Conservation (phyloP, 2,329 filamentous ascomycete species). For the Periconia digitata region DNA sequence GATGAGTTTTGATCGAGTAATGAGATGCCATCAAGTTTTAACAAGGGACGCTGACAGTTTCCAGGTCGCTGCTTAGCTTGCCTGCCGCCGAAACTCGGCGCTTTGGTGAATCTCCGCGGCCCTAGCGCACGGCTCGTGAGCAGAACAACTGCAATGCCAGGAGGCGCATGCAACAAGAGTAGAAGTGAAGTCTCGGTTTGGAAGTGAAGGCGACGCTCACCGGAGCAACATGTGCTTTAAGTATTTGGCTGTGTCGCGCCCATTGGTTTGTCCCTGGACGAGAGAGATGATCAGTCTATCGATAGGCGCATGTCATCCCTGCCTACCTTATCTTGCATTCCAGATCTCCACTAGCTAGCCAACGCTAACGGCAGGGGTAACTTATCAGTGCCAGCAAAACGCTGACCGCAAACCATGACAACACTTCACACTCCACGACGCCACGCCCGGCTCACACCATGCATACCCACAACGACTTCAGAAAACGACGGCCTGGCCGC, state of each 20-base stretch:
- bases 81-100: too few species aligned
- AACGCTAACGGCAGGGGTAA: too few species aligned
- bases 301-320: background rate
- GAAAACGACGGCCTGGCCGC: background rate
- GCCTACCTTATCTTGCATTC: background rate
- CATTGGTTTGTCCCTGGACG: background rate
- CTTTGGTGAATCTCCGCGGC: too few species aligned
- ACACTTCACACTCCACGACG: background rate
- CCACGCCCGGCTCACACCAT: too few species aligned
- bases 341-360: background rate
- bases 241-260: background rate
- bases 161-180: too few species aligned
- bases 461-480: background rate
- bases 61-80: background rate
- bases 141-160: too few species aligned
- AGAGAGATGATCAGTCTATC: background rate
- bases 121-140: too few species aligned
- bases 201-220: too few species aligned
- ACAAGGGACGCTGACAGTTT: background rate
- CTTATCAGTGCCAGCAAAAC: background rate
- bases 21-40: background rate
- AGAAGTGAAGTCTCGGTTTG: too few species aligned
- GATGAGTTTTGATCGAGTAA: conserved; percentile 35
- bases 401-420: background rate
- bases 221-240: too few species aligned